These are phyloP conservation scores for Syzygium malaccense DNA, from an alignment of 441 rosid species.

Conservation along the genomic window DNA sequence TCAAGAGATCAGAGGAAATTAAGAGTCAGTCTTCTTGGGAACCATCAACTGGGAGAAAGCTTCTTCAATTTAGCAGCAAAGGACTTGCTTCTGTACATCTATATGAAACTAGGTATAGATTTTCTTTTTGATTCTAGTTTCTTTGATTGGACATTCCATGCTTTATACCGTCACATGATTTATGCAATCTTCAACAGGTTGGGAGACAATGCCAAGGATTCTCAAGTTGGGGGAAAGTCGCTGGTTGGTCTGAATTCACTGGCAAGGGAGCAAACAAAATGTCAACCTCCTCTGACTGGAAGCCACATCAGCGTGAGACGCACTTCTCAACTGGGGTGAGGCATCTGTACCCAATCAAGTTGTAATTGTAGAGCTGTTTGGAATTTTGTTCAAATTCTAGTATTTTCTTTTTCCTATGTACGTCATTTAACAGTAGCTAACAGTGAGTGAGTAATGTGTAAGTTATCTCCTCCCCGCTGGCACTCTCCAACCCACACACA, in stretches of 20 bases:
- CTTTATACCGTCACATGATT: background rate
- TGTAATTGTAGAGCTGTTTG: background rate
- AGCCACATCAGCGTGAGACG: slow-evolving; percentile 14
- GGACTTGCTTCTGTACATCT: background rate
- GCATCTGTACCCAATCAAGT: background rate
- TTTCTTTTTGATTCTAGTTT: background rate
- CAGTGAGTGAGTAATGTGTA: background rate
- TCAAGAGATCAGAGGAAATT: slow-evolving; percentile 23
- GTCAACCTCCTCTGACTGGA: slow-evolving; percentile 13
- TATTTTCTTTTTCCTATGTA: background rate
- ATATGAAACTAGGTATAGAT: slow-evolving; percentile 1
- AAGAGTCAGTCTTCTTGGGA: slow-evolving; percentile 19
- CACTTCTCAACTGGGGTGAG: slow-evolving; percentile 22
- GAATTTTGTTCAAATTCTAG: background rate
- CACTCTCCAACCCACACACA: background rate
- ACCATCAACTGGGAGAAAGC: slow-evolving; percentile 17
- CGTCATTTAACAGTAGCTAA: background rate
- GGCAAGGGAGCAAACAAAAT: slow-evolving; percentile 11
- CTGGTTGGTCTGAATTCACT: slow-evolving; percentile 5
- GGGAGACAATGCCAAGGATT: slow-evolving; percentile 10
- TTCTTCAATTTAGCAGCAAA: slow-evolving; percentile 11
- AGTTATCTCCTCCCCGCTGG: background rate
- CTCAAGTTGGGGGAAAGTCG: slow-evolving; percentile 17
- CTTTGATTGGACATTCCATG: background rate
- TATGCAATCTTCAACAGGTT: slow-evolving; percentile 12